Evolutionary conservation across 768 basidiomycete genomes (phyloP), one percentile per base, ranked within the genome.

Genomic region (Pisolithus orientalis): DNA sequence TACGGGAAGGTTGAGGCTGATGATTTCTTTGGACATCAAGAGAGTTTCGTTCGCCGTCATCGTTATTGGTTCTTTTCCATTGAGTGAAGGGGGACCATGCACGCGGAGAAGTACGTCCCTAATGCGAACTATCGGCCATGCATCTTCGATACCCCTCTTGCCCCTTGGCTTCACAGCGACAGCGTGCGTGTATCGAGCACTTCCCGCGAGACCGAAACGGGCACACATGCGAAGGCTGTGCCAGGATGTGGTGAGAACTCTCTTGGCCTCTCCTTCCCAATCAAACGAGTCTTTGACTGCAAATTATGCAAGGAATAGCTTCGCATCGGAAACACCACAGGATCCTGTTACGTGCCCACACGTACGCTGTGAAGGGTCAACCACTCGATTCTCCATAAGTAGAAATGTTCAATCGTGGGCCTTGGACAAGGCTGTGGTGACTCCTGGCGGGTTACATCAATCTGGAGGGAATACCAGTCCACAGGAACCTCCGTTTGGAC

Each of bases 81-180:
- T 47, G 39, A 38, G 9, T 21, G 39, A 27, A 29, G 21, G 49
- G 45, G 59, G 14, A 47, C 71, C 65, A 50, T 62, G 64, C 17
- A 68, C 61, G 27, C 57, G 57, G 38, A 90, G 76, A 28, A 91
- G 76, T 6, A 69, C 70, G 60, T 92, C 90, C 6, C 90, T 88
- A 25, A 80, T 82, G 17, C 78, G 74, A 39, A 80, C 86, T 94
- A 98, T 98, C 0, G 77, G 74, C 87, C 92, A 93, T 8, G 94
- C 95, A 66, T 97, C 85, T 50, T 88, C 84, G 57, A 90, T 65
- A 9, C 96, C 96, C 61, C 93, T 83, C 60, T 80, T 82, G 11
- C 96, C 96, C 96, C 65, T 98, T 99, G 3, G 96, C 96, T 96
- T 99, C 45, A 97, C 85, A 58, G 98, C 87, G n/a, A 98, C 66